These are phyloP conservation scores for Teunomyces gatunensis DNA, from an alignment of 805 yeast genomes.

Conservation along the genomic window DNA sequence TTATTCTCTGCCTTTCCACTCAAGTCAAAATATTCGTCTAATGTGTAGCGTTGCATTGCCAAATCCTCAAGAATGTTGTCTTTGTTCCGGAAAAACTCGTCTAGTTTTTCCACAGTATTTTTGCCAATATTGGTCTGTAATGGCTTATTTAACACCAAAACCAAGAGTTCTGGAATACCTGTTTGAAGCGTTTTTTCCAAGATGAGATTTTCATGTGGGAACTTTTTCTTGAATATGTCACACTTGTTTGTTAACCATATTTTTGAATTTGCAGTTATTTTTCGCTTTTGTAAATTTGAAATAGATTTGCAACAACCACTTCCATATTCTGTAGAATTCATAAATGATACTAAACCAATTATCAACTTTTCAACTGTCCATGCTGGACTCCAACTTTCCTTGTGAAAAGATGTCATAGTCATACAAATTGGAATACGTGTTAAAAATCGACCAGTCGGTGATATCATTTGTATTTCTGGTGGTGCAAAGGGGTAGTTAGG, in stretches of 20 bases:
- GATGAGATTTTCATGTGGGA: conserved; percentile 12
- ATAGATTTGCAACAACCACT: conserved; percentile 8
- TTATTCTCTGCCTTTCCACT: background rate
- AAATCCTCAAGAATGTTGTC: background rate
- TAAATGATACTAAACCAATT: conserved; percentile 15
- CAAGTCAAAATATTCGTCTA: background rate
- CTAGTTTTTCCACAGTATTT: background rate
- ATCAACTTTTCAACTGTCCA: conserved; percentile 16
- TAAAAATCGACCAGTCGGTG: conserved; percentile 14
- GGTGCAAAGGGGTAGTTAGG: conserved; percentile 13
- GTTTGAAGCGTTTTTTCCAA: conserved; percentile 3
- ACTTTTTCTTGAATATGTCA: conserved; percentile 9
- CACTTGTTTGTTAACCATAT: conserved; percentile 13
- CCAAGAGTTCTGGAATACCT: background rate
- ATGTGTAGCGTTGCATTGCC: background rate
- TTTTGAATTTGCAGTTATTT: conserved; percentile 10
- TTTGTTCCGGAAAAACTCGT: background rate
- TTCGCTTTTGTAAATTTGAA: background rate
- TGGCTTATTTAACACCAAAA: background rate
- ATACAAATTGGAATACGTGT: conserved; percentile 12
- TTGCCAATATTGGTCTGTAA: background rate
- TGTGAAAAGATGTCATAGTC: conserved; percentile 13
- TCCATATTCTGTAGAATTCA: conserved; percentile 13
- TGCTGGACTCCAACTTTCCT: conserved; percentile 15
- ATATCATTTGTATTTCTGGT: conserved; percentile 19